Conservation (phyloP, 2,329 filamentous ascomycete species). For the Aplosporella prunicola region DNA sequence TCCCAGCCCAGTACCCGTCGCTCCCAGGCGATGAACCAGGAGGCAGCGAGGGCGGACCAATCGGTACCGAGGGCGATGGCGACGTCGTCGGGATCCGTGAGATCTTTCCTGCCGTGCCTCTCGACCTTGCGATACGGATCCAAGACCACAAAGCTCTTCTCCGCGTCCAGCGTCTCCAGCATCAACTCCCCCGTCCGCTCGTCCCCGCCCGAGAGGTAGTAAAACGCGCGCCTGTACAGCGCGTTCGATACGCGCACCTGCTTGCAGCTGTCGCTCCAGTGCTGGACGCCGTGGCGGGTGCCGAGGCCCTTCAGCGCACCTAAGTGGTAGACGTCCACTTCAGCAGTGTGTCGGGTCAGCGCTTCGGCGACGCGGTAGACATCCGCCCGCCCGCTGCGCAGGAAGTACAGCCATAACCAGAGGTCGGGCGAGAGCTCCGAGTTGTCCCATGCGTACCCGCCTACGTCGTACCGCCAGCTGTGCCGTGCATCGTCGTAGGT, state of each 20-base stretch:
- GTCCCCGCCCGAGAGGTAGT: slow-evolving; percentile 46
- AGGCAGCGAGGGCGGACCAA: slow-evolving; percentile 48
- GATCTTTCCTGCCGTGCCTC: slow-evolving; percentile 41
- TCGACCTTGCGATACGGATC: slow-evolving; percentile 53
- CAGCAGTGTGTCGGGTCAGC: slow-evolving; percentile 48
- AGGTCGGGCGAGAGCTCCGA: slow-evolving; percentile 54
- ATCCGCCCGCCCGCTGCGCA: slow-evolving; percentile 48
- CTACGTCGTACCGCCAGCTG: slow-evolving; percentile 53
- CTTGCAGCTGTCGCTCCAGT: slow-evolving; percentile 52
- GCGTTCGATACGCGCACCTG: slow-evolving; percentile 52
- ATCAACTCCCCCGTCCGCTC: slow-evolving; percentile 49
- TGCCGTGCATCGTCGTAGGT: slow-evolving; percentile 52
- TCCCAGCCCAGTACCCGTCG: slow-evolving; percentile 45
- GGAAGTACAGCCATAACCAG: slow-evolving; percentile 55
- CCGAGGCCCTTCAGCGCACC: slow-evolving; percentile 51
- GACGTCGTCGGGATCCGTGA: slow-evolving; percentile 31
- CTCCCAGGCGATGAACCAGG: slow-evolving; percentile 53
- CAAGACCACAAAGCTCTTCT: slow-evolving; percentile 44
- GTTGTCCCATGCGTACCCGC: slow-evolving; percentile 57
- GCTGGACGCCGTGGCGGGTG: slow-evolving; percentile 54
- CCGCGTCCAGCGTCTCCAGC: slow-evolving; percentile 42
- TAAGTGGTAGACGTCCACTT: slow-evolving; percentile 54
- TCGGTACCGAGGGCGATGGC: slow-evolving; percentile 50
- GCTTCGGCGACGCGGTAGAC: slow-evolving; percentile 52
- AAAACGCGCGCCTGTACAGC: slow-evolving; percentile 49